Evolutionary conservation across 1,284 basidiomycete genomes (phyloP), one percentile per base, ranked within the genome.

Genomic region (Ceratobasidium papillatum): DNA sequence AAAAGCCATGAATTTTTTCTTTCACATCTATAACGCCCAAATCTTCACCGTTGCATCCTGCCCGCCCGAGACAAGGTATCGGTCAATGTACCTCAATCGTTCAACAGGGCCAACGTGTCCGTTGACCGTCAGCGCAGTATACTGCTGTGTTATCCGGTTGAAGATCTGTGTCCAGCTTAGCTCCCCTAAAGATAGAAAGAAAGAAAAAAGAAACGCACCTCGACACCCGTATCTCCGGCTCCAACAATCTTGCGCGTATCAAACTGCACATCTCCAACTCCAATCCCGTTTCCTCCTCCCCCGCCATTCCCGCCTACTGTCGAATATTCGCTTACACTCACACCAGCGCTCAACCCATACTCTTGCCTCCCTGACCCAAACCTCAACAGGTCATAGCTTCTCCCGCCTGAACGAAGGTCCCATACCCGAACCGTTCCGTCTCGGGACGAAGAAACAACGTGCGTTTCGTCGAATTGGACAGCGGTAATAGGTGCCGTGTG

Each of bases 391-490:
- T 99, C 96, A 75, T 92, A 90, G 63, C 92, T 91, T 27, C 68
- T 38, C 1, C 90, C 87, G 36, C 98, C 97, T 34, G 91, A 96
- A 27, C 98, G 90, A 61, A 99, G 88, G 80, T 99, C 98, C 98
- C 98, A 99, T 78, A 71, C 38, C 3, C 68, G 68, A 36, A 71
- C 68, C 3, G 68, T 71, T 1, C 68, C 68, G 45, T 71, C 68
- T 2, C 68, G 68, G 12, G 68, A 38, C 12, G 68, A 71, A 34
- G 68, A 71, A 66, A 94, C 90, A 79, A 99, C 91, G 81, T 98
- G 92, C 75, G 93, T 86, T 84, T 99, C 96, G 84, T 99, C 98
- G 80, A 99, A 99, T 81, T 99, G 98, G 25, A 99, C 85, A 80
- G 92, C 95, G 1, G 95, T 99, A 62, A 99, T 91, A 3, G 98